Conservation (phyloP, 768 basidiomycete genomes). For the Termitomyces sp. region DNA sequence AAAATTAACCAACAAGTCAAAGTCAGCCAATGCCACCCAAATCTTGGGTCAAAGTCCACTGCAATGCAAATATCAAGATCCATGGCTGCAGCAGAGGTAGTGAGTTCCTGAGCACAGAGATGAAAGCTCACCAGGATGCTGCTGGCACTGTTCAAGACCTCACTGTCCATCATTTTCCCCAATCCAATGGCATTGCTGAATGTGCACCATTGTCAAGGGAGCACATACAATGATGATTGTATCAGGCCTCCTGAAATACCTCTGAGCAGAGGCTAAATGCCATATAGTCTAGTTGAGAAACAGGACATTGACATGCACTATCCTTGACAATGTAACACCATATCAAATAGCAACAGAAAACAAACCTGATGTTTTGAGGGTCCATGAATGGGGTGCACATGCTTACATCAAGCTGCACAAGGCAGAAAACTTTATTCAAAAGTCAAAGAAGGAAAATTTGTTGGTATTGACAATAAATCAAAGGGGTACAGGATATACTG, state of each 20-base stretch:
- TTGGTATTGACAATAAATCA: not conserved
- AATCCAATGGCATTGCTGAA: too few relatives aligned
- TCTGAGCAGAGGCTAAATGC: not conserved
- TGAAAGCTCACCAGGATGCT: not conserved
- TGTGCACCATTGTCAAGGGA: not conserved
- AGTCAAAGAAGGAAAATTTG: not conserved
- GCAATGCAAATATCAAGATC: too few relatives aligned
- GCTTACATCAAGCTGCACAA: not conserved
- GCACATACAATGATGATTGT: not conserved
- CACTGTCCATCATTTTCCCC: too few relatives aligned
- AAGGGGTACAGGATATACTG: too few relatives aligned
- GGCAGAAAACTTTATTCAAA: not conserved
- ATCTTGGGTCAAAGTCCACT: too few relatives aligned
- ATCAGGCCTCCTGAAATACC: too few relatives aligned
- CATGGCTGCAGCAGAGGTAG: too few relatives aligned
- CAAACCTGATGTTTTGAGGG: not conserved
- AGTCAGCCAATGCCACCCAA: too few relatives aligned
- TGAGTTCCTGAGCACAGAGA: too few relatives aligned
- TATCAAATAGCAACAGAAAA: not conserved
- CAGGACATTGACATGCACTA: accelerated
- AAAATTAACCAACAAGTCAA: too few relatives aligned
- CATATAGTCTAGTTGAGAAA: not conserved
- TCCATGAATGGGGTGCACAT: not conserved
- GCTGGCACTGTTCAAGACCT: too few relatives aligned
- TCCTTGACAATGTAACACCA: not conserved